A percentile compares a stretch with the other conserved stretches of the same genome.
These are phyloP conservation scores for Lycium ferocissimum DNA, from an alignment of 257 asterid species.

Conservation along the genomic window DNA sequence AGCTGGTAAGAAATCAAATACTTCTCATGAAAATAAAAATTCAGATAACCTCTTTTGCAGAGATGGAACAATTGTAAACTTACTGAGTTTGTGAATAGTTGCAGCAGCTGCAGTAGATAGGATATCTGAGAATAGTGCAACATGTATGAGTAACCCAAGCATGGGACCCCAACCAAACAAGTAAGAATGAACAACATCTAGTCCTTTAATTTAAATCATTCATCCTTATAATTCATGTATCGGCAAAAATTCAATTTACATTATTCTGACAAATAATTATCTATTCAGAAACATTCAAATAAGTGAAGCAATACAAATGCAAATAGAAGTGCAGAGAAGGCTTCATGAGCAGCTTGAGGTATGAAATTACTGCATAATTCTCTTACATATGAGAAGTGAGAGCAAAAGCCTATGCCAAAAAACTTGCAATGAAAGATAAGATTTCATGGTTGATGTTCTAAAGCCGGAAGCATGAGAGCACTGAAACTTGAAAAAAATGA, in stretches of 20 bases:
- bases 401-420: slow-evolving; percentile 16
- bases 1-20: slow-evolving; percentile 60
- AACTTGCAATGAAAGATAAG: slow-evolving; percentile 1
- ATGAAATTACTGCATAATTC: slow-evolving; percentile 25
- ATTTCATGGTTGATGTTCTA: not conserved
- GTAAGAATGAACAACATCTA: slow-evolving; percentile 47
- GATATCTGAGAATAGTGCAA: slow-evolving; percentile 60
- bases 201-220: slow-evolving; percentile 13
- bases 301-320: slow-evolving; percentile 84
- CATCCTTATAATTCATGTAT: slow-evolving; percentile 3
- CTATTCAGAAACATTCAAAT: slow-evolving; percentile 67
- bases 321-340: slow-evolving; percentile 85
- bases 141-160: slow-evolving; percentile 56
- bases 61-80: slow-evolving; percentile 31
- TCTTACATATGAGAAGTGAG: slow-evolving; percentile 16
- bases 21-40: slow-evolving; percentile 27
- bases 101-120: slow-evolving; percentile 64
- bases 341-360: slow-evolving; percentile 94
- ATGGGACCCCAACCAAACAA: slow-evolving; percentile 59
- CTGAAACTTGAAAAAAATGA: not conserved
- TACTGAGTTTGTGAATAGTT: slow-evolving; percentile 39
- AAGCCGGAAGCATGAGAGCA: not conserved
- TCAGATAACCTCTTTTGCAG: slow-evolving; percentile 5
- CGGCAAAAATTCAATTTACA: slow-evolving; percentile 12
- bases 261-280: slow-evolving; percentile 18